Conservation (phyloP, 1,284 basidiomycete species). For the Moesziomyces sp. region DNA sequence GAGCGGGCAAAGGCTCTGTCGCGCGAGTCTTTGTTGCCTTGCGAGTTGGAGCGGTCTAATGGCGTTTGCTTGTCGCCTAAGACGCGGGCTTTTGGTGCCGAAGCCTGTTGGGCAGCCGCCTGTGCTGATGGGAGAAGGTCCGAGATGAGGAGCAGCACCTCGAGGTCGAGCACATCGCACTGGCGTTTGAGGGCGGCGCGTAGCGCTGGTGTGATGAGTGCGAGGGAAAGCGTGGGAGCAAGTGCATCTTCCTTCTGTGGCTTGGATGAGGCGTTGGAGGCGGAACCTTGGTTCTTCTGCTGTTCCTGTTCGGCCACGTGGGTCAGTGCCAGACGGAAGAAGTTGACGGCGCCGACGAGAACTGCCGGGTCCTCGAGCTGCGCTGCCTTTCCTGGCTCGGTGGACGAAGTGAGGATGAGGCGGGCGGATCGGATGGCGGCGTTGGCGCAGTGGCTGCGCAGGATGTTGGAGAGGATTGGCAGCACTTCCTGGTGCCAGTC, state of each 20-base stretch:
- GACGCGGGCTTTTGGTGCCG: conserved; percentile 3
- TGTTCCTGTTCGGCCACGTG: conserved; percentile 49
- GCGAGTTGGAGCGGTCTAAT: conserved; percentile 4
- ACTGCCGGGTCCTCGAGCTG: conserved; percentile 51
- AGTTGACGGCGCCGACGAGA: conserved; percentile 60
- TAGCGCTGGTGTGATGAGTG: conserved; percentile 58
- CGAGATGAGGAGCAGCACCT: conserved; percentile 57
- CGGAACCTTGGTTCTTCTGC: conserved; percentile 27
- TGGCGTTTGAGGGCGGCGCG: conserved; percentile 58
- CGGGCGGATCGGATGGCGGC: conserved; percentile 56
- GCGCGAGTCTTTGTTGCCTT: conserved; percentile 1
- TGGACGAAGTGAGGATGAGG: conserved; percentile 30
- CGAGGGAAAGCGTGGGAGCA: conserved; percentile 50
- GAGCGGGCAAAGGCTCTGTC: conserved; percentile 21
- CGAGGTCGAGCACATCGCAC: conserved; percentile 57
- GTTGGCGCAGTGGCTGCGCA: conserved; percentile 64
- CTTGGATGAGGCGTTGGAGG: conserved; percentile 12
- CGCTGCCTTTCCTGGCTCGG: background rate
- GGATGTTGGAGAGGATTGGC: conserved; percentile 56
- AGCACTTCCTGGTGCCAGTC: conserved; percentile 45
- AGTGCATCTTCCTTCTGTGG: conserved; percentile 51
- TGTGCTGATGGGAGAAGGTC: conserved; percentile 48
- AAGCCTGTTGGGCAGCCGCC: conserved; percentile 2
- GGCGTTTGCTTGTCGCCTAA: conserved; percentile 10
- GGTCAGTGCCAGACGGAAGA: conserved; percentile 54